phyloP scores from a whole-genome alignment of 352 stramenopile species.

The Globisporangium perplexum region DNA sequence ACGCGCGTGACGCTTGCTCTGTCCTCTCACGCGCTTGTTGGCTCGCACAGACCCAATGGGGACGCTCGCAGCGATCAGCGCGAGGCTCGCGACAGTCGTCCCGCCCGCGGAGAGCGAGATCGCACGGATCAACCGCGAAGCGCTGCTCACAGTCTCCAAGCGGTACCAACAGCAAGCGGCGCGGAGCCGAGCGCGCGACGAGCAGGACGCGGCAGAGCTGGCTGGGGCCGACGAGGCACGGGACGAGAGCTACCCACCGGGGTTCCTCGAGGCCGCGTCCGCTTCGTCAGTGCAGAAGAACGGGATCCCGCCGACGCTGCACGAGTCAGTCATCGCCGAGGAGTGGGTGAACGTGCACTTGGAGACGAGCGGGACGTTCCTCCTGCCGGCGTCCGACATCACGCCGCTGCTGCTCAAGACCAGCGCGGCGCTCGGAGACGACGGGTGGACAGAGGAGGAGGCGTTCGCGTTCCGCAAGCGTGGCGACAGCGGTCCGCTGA shows the following conservation, averaged over 20 bases:
- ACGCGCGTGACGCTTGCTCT: neutral
- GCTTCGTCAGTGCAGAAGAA: constrained; percentile 17
- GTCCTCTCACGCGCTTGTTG: neutral
- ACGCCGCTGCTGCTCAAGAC: constrained; percentile 26
- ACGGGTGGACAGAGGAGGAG: constrained; percentile 31
- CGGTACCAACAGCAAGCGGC: constrained; percentile 10
- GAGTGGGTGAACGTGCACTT: constrained; percentile 79
- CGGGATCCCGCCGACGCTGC: constrained; percentile 26
- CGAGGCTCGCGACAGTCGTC: constrained; percentile 40
- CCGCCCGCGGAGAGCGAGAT: constrained; percentile 70
- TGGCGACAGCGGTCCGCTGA: constrained; percentile 31
- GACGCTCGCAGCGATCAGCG: constrained; percentile 58
- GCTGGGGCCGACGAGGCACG: neutral
- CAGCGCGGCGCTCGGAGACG: constrained; percentile 20
- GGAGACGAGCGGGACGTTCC: constrained; percentile 41
- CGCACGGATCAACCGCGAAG: constrained; percentile 56
- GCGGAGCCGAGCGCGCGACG: constrained; percentile 7
- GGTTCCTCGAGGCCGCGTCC: neutral
- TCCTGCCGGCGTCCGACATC: constrained; percentile 49
- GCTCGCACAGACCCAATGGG: constrained; percentile 23
- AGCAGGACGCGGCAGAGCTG: neutral
- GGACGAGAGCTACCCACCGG: neutral
- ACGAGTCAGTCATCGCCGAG: constrained; percentile 69
- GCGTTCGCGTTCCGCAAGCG: constrained; percentile 41
- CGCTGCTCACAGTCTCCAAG: constrained; percentile 17